Evolutionary conservation across 2,329 filamentous ascomycete genomes (phyloP).

Genomic region (Neofusicoccum sp.): DNA sequence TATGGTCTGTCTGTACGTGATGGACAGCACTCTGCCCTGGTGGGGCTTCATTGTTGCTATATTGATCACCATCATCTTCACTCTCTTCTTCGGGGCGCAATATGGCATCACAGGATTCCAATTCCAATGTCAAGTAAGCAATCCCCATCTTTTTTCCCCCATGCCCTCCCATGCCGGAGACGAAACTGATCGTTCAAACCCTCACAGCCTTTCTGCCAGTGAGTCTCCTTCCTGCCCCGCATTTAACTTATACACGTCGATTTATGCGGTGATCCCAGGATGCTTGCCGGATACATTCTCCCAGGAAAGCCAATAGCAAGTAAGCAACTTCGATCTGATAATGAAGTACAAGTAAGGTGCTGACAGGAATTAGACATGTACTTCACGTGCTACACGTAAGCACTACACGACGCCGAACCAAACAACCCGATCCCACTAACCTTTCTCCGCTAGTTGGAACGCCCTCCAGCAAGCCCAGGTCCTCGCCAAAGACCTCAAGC

Average conservation of each 20-base stretch:
- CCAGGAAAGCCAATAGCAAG: slow-evolving; percentile 33
- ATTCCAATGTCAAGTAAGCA: slow-evolving; percentile 19
- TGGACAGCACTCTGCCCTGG: slow-evolving; percentile 32
- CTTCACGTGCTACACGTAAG: slow-evolving; percentile 33
- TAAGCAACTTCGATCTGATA: no score
- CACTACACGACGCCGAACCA: no score
- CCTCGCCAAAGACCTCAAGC: slow-evolving; percentile 32
- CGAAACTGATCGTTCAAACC: no score
- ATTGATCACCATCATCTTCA: slow-evolving; percentile 24
- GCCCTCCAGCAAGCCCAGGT: slow-evolving; percentile 28
- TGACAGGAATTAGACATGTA: slow-evolving; percentile 35
- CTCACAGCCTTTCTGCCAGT: no score
- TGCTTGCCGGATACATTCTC: slow-evolving; percentile 21
- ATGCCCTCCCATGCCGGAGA: no score
- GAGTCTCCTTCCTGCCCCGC: no score
- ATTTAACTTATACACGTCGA: no score
- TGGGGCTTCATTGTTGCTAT: slow-evolving; percentile 32
- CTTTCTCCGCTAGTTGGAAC: slow-evolving; percentile 28
- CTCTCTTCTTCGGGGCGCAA: slow-evolving; percentile 29
- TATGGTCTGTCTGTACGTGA: slow-evolving; percentile 26
- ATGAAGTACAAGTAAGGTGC: no score
- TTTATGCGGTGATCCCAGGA: slow-evolving; percentile 4
- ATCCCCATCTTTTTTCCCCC: no score
- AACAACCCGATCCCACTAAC: no score
- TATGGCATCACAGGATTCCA: slow-evolving; percentile 20